Evolutionary conservation across 192 early-diverging fungal genomes (phyloP), one percentile per base, ranked within the genome.

Genomic region (Coemansia sp.): DNA sequence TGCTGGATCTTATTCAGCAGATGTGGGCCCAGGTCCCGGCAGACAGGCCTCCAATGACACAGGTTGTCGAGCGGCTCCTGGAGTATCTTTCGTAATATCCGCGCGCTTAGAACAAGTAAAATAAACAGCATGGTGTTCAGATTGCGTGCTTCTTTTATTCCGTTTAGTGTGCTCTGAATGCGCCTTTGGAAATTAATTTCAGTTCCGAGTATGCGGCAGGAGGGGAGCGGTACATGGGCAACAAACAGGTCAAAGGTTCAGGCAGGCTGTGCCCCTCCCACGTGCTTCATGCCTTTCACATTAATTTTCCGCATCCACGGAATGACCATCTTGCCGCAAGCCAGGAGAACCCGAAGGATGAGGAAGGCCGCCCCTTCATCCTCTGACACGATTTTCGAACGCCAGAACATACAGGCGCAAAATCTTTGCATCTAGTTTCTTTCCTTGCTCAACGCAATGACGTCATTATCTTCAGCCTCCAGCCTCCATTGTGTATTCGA

Each of bases 21-120:
- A 92, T 92, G 91, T 92, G 91, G 91, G 81, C 83, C n/a, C 85
- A 84, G 52, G 77, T 86, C 49, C 85, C 88, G 20, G 73, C 48
- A 9, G 72, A 86, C 76, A 68, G 90, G 43, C 90, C 89, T 12
- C 82, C 88, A 15, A 92, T 92, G 90, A 85, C 82, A 5, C 75
- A 85, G 81, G 90, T 92, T 21, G 88, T 92, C 10, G 90, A 92
- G 64, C 78, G 85, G 36, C 78, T 92, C n/a, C 76, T 85, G 43
- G 81, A 89, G 24, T 91, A 88, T 58, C 72, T 91, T 64, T 81
- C 85, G 20, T 89, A 77, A 75, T 46, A 46, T 18, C 44, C 44
- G 11, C 1, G 15, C 6, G 15, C 1, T 2, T 46, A 46, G 14
- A 18, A 18, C 10, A 46, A 46, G 44, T 14, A 46, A 46, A 46